A percentile compares a stretch with the other conserved stretches of the same genome.
phyloP scores from a whole-genome alignment of 192 early-diverging fungal genomes.

The Linnemannia zychae region DNA sequence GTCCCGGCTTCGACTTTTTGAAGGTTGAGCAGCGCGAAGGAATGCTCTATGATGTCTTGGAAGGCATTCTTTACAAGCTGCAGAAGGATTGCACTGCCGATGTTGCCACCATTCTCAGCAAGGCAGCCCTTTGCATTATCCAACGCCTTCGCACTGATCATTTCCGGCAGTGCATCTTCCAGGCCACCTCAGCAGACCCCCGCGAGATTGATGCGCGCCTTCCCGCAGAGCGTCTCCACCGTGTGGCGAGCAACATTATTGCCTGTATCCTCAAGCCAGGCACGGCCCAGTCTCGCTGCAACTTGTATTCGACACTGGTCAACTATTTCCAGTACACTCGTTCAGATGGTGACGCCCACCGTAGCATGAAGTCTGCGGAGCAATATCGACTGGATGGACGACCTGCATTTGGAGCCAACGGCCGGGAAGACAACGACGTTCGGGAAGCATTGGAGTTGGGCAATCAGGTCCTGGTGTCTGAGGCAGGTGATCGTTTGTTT shows the following conservation, averaged over 20 bases:
- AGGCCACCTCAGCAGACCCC: slow-evolving; percentile 62
- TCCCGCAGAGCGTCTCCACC: slow-evolving; percentile 67
- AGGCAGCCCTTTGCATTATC: slow-evolving; percentile 70
- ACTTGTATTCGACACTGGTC: slow-evolving; percentile 84
- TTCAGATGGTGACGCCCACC: slow-evolving; percentile 25
- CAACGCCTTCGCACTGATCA: slow-evolving; percentile 69
- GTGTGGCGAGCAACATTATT: slow-evolving; percentile 68
- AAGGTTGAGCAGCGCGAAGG: slow-evolving; percentile 71
- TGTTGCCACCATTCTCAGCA: slow-evolving; percentile 67
- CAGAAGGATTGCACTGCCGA: slow-evolving; percentile 55
- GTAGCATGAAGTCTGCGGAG: slow-evolving; percentile 9
- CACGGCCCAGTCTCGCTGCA: slow-evolving; percentile 74
- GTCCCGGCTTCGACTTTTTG: slow-evolving; percentile 74
- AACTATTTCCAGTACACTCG: slow-evolving; percentile 77
- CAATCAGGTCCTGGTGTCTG: slow-evolving; percentile 64
- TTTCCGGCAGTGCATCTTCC: slow-evolving; percentile 63
- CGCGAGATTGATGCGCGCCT: slow-evolving; percentile 63
- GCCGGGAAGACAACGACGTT: slow-evolving; percentile 9
- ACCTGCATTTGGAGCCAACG: neutral
- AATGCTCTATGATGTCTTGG: slow-evolving; percentile 77
- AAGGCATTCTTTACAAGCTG: slow-evolving; percentile 73
- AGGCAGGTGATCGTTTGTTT: slow-evolving; percentile 78
- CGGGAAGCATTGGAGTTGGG: slow-evolving; percentile 52
- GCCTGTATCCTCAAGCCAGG: slow-evolving; percentile 71
- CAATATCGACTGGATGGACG: slow-evolving; percentile 7